These are phyloP conservation scores for Tylopilus plumbeoviolaceoides DNA, from an alignment of 768 basidiomycete genomes.

Conservation along the genomic window DNA sequence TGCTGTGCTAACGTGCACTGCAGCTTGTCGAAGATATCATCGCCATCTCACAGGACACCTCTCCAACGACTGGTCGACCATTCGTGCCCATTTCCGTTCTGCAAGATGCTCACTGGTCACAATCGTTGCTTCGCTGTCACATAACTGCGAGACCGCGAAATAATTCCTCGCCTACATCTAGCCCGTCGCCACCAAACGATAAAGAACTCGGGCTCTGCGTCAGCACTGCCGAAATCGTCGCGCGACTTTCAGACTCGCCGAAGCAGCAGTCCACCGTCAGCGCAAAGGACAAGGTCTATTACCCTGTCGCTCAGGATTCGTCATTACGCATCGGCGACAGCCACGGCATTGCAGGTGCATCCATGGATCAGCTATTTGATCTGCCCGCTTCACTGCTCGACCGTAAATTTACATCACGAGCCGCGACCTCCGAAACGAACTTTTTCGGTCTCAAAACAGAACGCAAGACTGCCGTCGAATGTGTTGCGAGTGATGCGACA, in stretches of 20 bases:
- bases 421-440: conserved; percentile 42
- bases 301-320: conserved; percentile 63
- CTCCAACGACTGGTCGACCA: conserved; percentile 60
- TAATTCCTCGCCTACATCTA: conserved; percentile 31
- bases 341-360: conserved; percentile 45
- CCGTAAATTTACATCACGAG: conserved; percentile 25
- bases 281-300: conserved; percentile 43
- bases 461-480: conserved; percentile 38
- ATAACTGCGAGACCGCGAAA: conserved; percentile 41
- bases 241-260: conserved; percentile 24
- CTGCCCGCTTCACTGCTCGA: conserved; percentile 24
- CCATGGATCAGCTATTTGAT: conserved; percentile 72
- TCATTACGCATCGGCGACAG: conserved; percentile 75
- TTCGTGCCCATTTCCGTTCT: conserved; percentile 67
- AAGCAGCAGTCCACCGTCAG: conserved; percentile 8
- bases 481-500: conserved; percentile 39
- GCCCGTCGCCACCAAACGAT: conserved; percentile 34
- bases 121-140: conserved; percentile 60
- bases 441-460: conserved; percentile 62
- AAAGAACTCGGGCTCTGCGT: conserved; percentile 69
- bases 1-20: conserved; percentile 1
- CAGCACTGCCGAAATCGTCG: conserved; percentile 49
- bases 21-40: conserved; percentile 81
- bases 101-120: conserved; percentile 78
- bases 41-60: conserved; percentile 67